A percentile compares a stretch with the other conserved stretches of the same genome.
Conservation (phyloP, 2,329 filamentous ascomycete genomes). For the Aspergillus bombycis region DNA sequence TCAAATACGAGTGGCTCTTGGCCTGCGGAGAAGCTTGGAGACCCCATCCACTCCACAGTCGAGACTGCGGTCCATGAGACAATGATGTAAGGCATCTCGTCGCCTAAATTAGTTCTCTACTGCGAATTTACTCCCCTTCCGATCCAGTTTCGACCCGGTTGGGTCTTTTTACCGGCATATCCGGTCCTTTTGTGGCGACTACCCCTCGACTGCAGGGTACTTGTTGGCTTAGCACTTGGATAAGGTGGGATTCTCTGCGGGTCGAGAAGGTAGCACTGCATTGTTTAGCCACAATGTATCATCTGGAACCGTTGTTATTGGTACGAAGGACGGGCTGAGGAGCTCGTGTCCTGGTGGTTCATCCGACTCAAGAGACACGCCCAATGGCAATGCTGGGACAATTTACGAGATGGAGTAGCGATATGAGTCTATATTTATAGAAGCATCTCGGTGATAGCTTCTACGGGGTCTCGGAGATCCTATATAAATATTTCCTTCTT, state of each 20-base stretch:
- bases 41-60: neutral
- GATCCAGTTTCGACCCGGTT: neutral
- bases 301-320: conserved; percentile 1
- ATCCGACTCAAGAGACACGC: conserved; percentile 5
- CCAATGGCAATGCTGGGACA: neutral
- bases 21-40: conserved; percentile 8
- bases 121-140: neutral
- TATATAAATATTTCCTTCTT: neutral
- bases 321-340: neutral
- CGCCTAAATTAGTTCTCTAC: neutral
- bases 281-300: neutral
- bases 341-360: neutral
- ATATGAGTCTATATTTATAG: neutral
- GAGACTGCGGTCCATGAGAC: conserved; percentile 7
- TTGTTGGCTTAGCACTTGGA: neutral
- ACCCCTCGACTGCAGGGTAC: neutral
- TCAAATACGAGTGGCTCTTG: conserved; percentile 6
- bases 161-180: neutral
- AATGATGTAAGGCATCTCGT: conserved; percentile 8
- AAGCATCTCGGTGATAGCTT: no score
- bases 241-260: neutral
- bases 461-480: neutral
- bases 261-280: conserved; percentile 8
- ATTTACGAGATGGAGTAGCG: neutral
- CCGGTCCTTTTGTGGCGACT: neutral